Conservation (phyloP, 768 basidiomycete species). For the Leccinum ochraceum region DNA sequence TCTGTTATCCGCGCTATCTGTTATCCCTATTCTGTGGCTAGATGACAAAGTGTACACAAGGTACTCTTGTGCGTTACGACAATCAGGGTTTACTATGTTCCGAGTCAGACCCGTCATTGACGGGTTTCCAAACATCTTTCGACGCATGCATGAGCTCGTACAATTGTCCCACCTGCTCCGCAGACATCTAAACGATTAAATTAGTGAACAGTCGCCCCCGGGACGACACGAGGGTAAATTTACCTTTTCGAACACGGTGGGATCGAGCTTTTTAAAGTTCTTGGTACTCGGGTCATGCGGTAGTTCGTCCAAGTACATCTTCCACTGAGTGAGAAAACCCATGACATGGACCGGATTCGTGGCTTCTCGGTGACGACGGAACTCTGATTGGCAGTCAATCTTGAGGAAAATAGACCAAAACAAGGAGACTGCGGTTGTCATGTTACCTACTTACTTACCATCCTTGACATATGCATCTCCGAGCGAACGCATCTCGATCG, state of each 20-base stretch:
- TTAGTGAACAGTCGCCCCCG: background rate
- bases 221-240: constrained; percentile 1
- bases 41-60: constrained; percentile 8
- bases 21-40: constrained; percentile 7
- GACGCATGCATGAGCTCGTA: constrained; percentile 94
- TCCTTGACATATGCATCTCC: constrained; percentile 87
- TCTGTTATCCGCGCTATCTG: constrained; percentile 3
- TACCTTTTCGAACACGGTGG: constrained; percentile 77
- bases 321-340: constrained; percentile 96
- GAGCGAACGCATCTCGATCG: constrained; percentile 77
- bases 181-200: constrained; percentile 63
- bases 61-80: background rate
- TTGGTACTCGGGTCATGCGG: constrained; percentile 43
- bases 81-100: constrained; percentile 17
- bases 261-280: constrained; percentile 67
- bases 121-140: constrained; percentile 82
- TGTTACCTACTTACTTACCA: constrained; percentile 46
- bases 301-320: constrained; percentile 79
- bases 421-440: background rate
- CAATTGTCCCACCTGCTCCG: constrained; percentile 89
- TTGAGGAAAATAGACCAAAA: constrained; percentile 2
- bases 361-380: constrained; percentile 74
- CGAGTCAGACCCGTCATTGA: constrained; percentile 13
- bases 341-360: constrained; percentile 91
- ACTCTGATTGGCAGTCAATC: constrained; percentile 55